Base-by-base conservation (phyloP, 768 basidiomycete species). In the Russula lepida region DNA sequence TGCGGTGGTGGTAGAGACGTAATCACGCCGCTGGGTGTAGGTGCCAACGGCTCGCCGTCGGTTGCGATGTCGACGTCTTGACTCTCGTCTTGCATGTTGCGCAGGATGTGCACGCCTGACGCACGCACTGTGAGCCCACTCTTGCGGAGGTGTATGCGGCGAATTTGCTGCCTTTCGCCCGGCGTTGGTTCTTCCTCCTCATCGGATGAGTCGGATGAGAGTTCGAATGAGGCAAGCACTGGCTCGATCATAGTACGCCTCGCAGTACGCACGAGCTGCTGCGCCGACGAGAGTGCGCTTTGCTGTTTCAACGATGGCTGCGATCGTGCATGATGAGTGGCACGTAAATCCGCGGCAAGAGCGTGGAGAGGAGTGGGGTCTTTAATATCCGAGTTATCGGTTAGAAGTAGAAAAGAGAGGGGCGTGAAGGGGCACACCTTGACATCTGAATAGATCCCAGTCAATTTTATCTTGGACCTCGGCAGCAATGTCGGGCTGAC, bases 71-170 rank as follows among this genome's bases (percentile, higher is more conserved):
- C 84, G 12, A 86, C 83, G 43, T 84, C 81, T 50, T 73, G 76
- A 58, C 78, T 84, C 68, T 86, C 84, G 59, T 86, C 84, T 30
- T 78, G 82, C 3, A 78, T 68, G 64, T 86, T 84, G 30, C 75
- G 73, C 15, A 83, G 77, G 39, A 84, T 75, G 62, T 79, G 82
- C 28, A 85, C 81, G 1, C 77, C 81, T 54, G 56, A 60, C 1
- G 71, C 61, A 21, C 72, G 66, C 2, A 68, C 65, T 1, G 63
- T 67, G 19, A 65, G 57, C 19, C 66, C 63, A 17, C 68, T 69
- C 9, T 68, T 68, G 52, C 81, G 75, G 63, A 79, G 78, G 73
- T 84, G 85, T 57, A 85, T 71, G 66, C 82, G 78, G 51, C 78
- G 74, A 51, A 82, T 78, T 59, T 84, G 83, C 53, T 77, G 75